Base-by-base conservation (phyloP, 73 alveolate genomes). In the Paramecium primaurelia region DNA sequence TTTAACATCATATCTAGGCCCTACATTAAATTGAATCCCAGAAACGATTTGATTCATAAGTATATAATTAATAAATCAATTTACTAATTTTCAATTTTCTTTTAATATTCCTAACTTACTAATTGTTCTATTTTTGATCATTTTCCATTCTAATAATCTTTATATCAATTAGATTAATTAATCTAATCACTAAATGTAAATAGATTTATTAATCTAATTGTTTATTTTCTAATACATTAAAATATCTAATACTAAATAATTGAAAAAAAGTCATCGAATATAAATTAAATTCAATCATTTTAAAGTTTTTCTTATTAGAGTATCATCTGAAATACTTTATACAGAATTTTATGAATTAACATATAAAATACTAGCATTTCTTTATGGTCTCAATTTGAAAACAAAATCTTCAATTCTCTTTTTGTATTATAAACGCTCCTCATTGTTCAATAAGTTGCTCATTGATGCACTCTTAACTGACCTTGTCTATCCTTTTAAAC, bases 21-120 rank as follows among this genome's bases (percentile, higher is more conserved):
- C 93, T 59, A 80, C 86, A 58, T 59, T 88, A 34, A 88, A 88
- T 49, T 49, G 86, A 22, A 88, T 88, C 8, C 93, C 93, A 26
- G 89, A 77, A n/a, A 77, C 89, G 16, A 22, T 38, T 40, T 77
- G 42, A 28, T 26, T 77, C 49, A 77, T 77, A 38, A 47, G 59
- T 14, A 14, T 47, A 47, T 47, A 47, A 47, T 47, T 47, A 47
- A 47, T 47, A 47, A 47, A 47, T 47, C 28, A 42, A 42, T 42
- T 42, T 42, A 47, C 59, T 11, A 9, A 11, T 47, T 11, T 47
- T 11, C 10, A 42, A 47, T 47, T 8, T 47, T n/a, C 59, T 47
- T 47, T 47, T 47, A 47, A 42, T 47, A 47, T 47, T 47, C 59
- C 22, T 47, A 47, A 47, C 59, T 47, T 7, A 47, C 6, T 4